phyloP scores from a whole-genome alignment of 2,329 filamentous ascomycete genomes.

The Aspergillus spinulosporus region DNA sequence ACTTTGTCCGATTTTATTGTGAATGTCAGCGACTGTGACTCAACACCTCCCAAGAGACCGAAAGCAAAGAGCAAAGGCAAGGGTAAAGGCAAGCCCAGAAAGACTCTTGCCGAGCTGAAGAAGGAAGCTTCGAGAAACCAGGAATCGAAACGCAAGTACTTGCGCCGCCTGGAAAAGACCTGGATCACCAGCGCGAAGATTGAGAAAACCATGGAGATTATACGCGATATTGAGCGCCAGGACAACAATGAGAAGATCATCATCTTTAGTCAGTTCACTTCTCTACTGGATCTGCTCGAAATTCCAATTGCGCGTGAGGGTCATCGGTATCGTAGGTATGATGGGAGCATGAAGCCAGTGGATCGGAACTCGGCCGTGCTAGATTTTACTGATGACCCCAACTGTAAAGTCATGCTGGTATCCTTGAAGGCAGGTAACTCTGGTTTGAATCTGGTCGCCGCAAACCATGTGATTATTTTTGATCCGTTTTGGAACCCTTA shows the following conservation, averaged over 20 bases:
- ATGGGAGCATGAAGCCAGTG: constrained; percentile 69
- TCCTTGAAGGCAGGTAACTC: constrained; percentile 80
- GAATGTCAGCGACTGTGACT: constrained; percentile 40
- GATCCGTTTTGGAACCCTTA: constrained; percentile 96
- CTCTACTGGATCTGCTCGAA: constrained; percentile 74
- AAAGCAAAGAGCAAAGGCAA: constrained; percentile 43
- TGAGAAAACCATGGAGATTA: constrained; percentile 65
- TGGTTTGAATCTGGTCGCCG: constrained; percentile 80
- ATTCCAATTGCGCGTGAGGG: constrained; percentile 64
- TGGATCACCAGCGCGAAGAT: constrained; percentile 78
- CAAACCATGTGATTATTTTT: constrained; percentile 83
- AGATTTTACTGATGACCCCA: constrained; percentile 64
- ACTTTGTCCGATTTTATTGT: constrained; percentile 22
- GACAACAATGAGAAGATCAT: constrained; percentile 69
- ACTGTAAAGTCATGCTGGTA: constrained; percentile 70
- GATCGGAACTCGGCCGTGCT: constrained; percentile 67
- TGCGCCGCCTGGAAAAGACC: constrained; percentile 64
- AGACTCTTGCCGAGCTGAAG: constrained; percentile 35
- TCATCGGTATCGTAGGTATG: constrained; percentile 67
- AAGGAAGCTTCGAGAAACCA: constrained; percentile 61
- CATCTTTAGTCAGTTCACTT: constrained; percentile 80
- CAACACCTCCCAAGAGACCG: constrained; percentile 51
- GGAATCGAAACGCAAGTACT: constrained; percentile 67
- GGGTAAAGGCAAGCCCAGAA: constrained; percentile 47
- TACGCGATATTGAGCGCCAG: constrained; percentile 53